Evolutionary conservation across 805 yeast species (phyloP), one percentile per base, ranked within the genome.

Genomic region (Metschnikowia bowlesiae): DNA sequence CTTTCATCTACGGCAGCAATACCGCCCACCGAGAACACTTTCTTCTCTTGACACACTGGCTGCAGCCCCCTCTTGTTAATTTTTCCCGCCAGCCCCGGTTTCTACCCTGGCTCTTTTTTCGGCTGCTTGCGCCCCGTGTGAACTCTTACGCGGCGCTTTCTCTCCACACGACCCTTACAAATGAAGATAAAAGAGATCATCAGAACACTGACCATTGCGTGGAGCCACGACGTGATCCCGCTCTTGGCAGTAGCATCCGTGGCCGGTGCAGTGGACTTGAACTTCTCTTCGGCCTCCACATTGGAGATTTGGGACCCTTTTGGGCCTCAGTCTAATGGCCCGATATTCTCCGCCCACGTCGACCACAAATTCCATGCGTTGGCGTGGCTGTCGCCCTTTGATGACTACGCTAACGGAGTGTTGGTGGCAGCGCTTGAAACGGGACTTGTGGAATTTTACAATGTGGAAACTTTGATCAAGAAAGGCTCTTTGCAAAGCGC

Each of bases 181-280:
- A 57, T 58, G 61, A 89, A 89, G 70, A 77, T 94, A 58, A 81
- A 83, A 67, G 97, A 91, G 69, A 82, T 89, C 62, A 76, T 81
- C 54, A 79, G 89, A 59, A 88, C 97, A 11, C 91, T 97, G 47
- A 84, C 96, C n/a, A 89, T 94, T 71, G 96, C 98, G 40, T 92
- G 98, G 97, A 88, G 96, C 42, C 81, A 84, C 56, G 87, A 82
- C 58, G 67, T 75, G 39, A 70, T 83, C 53, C 97, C 97, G 14
- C 69, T 81, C 48, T 65, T 94, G 57, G 97, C 90, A 22, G 82
- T 96, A 1, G 99, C 97, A 22, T 87, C 97, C 0, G 87, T 89
- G n/a, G 91, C 98, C 0, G 98, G 98, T 7, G 95, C 97, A 11
- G 86, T 94, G 60, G 97, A 89, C 65, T 87, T 87, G 39, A 83